Evolutionary conservation across 441 rosid species (phyloP).

Genomic region (Brassica hybrid): DNA sequence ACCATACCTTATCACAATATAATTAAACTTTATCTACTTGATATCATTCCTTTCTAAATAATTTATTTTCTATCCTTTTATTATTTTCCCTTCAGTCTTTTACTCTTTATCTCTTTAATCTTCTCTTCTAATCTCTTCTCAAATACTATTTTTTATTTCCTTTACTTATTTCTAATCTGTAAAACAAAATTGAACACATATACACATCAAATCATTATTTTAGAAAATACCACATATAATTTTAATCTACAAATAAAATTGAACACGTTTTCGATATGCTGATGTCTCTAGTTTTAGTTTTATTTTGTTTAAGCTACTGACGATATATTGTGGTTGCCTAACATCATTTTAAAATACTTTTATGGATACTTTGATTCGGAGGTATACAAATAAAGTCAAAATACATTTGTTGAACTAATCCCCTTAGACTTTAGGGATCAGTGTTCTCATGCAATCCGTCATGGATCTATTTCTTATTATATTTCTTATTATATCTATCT

Average conservation of each 20-base stretch:
- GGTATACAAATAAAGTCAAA: conserved; percentile 23
- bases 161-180: neutral
- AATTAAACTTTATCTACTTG: neutral
- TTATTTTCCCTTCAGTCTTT: neutral
- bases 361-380: neutral
- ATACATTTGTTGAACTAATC: conserved; percentile 35
- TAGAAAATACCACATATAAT: neutral
- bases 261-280: conserved; percentile 3
- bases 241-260: neutral
- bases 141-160: neutral
- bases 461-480: neutral
- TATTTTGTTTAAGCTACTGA: neutral
- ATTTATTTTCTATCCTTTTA: neutral
- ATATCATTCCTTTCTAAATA: conserved; percentile 1
- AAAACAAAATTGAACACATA: neutral
- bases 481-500: too few species aligned
- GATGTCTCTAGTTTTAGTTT: neutral
- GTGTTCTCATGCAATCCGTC: conserved; percentile 39
- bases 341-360: neutral
- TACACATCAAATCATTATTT: neutral
- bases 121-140: neutral
- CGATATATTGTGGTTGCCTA: neutral
- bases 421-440: conserved; percentile 15
- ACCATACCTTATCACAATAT: conserved; percentile 17
- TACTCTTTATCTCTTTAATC: neutral